Evolutionary conservation across 176 grass and related monocot species (phyloP), one percentile per base, ranked within the genome.

Genomic region (Eleusine coracana): DNA sequence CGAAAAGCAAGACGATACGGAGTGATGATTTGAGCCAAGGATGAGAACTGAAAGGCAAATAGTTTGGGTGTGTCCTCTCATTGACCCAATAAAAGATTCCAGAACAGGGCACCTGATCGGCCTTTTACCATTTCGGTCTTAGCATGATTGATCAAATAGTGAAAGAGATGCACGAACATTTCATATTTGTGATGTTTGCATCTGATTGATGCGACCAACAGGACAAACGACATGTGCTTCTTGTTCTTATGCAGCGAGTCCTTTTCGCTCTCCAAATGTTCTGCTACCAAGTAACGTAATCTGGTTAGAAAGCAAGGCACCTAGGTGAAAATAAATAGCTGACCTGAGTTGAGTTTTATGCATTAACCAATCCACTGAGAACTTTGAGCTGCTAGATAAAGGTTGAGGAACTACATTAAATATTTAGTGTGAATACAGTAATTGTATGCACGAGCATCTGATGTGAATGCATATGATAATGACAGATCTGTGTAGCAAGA

Each of bases 101-200:
- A 66, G 31, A 77, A 71, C 56, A 85, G 18, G 66, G 13, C 49
- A 36, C 72, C 71, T 31, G 56, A 70, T 10, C 55, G 59, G n/a
- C 78, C 45, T 89, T 89, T 89, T 89, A 77, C 87, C 87, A 65
- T 82, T 81, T 89, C 77, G 28, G 18, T 77, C 55, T 49, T 82
- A 66, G 83, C 83, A 86, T 82, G 83, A 85, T 46, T 66, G 78
- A 72, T 85, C 66, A 81, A 82, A 85, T 46, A 72, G 71, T 48
- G 58, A 42, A 85, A 58, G 72, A 66, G 40, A 39, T 25, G 56
- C 67, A 31, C 20, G 25, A 38, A 56, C 66, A 73, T 13, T 76
- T 77, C 83, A 48, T 40, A 51, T 65, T 60, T 23, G 78, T 13
- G 82, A 66, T 64, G 64, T 64, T 55, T 45, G 76, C 44, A 63